Base-by-base conservation (phyloP, 2,329 filamentous ascomycete species). In the Fusarium kyushuense region DNA sequence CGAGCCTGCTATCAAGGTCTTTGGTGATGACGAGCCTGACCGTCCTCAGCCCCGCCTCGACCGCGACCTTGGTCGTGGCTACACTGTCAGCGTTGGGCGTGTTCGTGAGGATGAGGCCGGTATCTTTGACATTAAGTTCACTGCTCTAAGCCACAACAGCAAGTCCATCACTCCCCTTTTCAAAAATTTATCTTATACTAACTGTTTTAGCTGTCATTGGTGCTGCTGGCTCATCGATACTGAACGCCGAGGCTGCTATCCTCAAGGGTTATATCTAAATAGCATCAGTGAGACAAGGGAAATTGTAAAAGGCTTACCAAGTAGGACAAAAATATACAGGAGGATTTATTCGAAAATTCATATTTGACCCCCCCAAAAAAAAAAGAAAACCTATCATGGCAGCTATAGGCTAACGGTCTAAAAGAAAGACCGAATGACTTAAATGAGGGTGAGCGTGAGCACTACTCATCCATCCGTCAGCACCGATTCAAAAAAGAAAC, bases 41-140 rank as follows among this genome's bases (percentile, higher is more conserved):
- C 85, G 96, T 57, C 96, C 96, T 43, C 96, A 98, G 82, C 96
- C 96, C 19, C 86, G 96, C 70, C 84, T 98, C 47, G 96, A 98
- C 78, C 88, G 95, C 59, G 92, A 98, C 71, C 87, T 94, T 27
- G 90, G 92, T 63, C 87, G 88, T 52, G 95, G 96, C 0, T 98
- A 97, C 77, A 92, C 94, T 5, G 93, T 97, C 38, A 96, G 92
- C 73, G 94, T 98, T 21, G 95, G 95, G 10, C 87, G 95, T 27
- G 87, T 97, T 29, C 84, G 96, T 46, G 90, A 95, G 78, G 94
- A 97, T 74, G 91, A 93, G 72, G 92, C 90, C 67, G 93, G 92
- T 21, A 91, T 97, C 70, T 97, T 97, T 75, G 96, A 98, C 77
- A 87, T 98, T 77, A 94, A 96, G 79, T 98, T 98, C 79, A 94